These are phyloP conservation scores for Chrysoporthe deuterocubensis DNA, from an alignment of 2,329 filamentous ascomycete genomes.

Conservation along the genomic window DNA sequence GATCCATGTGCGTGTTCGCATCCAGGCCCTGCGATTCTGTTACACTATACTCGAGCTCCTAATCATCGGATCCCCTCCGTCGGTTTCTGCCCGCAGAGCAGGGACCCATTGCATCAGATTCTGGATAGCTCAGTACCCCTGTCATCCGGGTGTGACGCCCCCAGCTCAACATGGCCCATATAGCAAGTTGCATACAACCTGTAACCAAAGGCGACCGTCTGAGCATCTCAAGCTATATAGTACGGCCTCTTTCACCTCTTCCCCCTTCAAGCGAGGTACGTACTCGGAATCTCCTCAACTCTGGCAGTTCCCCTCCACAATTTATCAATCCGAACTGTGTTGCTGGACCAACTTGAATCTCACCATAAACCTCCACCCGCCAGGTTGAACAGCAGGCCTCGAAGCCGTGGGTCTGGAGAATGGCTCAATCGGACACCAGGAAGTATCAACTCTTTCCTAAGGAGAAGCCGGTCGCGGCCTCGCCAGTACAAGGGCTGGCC, in stretches of 20 bases:
- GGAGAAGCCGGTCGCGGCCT: conserved; percentile 50
- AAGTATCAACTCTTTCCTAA: conserved; percentile 67
- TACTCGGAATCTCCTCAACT: conserved; percentile 35
- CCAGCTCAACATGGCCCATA: conserved; percentile 60
- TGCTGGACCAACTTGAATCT: conserved; percentile 21
- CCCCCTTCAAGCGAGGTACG: conserved; percentile 49
- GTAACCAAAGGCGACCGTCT: conserved; percentile 47
- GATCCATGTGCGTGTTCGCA: conserved; percentile 21
- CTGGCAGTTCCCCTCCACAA: not conserved
- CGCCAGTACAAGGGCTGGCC: conserved; percentile 51
- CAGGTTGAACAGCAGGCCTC: conserved; percentile 37
- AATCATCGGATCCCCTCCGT: conserved; percentile 22
- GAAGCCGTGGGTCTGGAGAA: conserved; percentile 61
- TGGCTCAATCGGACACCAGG: conserved; percentile 58
- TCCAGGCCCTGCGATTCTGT: conserved; percentile 20
- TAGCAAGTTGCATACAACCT: conserved; percentile 59
- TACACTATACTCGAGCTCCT: conserved; percentile 16
- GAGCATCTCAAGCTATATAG: conserved; percentile 53
- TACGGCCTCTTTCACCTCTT: conserved; percentile 52
- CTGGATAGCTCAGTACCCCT: conserved; percentile 23
- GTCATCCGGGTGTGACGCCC: conserved; percentile 17
- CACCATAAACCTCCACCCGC: not conserved
- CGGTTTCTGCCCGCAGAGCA: conserved; percentile 22
- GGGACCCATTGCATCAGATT: conserved; percentile 28
- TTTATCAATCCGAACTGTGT: conserved; percentile 25